These are phyloP conservation scores for Gryganskiella cystojenkinii DNA, from an alignment of 192 early-diverging fungal species.

Conservation along the genomic window DNA sequence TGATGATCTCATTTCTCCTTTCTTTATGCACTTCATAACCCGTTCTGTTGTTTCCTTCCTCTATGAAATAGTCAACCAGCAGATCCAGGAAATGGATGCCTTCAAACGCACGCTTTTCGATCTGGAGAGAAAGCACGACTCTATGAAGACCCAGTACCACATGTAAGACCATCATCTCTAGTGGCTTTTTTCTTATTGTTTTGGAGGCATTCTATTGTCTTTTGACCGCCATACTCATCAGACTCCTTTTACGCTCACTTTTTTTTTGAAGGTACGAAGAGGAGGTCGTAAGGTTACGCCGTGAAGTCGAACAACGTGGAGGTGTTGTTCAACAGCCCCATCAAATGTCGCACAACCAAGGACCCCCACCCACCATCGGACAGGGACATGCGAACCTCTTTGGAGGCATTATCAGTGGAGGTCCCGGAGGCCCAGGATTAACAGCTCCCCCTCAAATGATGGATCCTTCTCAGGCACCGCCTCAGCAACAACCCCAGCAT, in stretches of 20 bases:
- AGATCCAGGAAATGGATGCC: conserved; percentile 82
- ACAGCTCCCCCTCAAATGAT: conserved; percentile 64
- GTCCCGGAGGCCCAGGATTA: conserved; percentile 58
- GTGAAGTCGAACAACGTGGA: conserved; percentile 83
- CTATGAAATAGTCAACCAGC: conserved; percentile 63
- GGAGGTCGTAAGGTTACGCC: conserved; percentile 83
- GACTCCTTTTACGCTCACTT: not conserved
- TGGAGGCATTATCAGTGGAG: conserved; percentile 61
- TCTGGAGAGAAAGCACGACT: conserved; percentile 82
- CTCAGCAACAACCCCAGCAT: conserved; percentile 43
- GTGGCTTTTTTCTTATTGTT: conserved; percentile 1
- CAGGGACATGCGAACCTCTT: conserved; percentile 70
- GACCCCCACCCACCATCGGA: conserved; percentile 73
- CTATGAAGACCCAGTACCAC: conserved; percentile 80
- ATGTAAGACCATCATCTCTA: conserved; percentile 12
- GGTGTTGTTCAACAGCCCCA: conserved; percentile 62
- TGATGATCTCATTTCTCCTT: conserved; percentile 6
- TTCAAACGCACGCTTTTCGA: conserved; percentile 84
- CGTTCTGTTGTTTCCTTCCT: no score
- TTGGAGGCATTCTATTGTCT: not conserved
- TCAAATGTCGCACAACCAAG: conserved; percentile 61
- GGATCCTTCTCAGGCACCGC: conserved; percentile 56
- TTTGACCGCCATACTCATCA: not conserved
- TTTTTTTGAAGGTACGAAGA: conserved; percentile 72
- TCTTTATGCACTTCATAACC: no score